A percentile compares a stretch with the other conserved stretches of the same genome.
phyloP scores from a whole-genome alignment of 2,329 filamentous ascomycete species.

The Fusarium solani-melongenae region DNA sequence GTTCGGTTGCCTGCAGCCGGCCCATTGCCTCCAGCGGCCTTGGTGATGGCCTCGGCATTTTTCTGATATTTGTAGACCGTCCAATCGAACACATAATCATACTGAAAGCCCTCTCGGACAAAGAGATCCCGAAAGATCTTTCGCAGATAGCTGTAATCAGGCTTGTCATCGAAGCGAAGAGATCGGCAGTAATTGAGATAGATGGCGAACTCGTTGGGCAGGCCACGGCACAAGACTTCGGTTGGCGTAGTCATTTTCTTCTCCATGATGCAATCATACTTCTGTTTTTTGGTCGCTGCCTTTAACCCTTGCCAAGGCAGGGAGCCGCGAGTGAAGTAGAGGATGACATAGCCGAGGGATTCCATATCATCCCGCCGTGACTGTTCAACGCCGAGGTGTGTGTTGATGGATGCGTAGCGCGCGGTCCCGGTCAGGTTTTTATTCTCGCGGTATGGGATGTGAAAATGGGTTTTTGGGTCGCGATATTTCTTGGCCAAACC shows the following conservation, averaged over 20 bases:
- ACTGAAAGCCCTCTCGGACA: constrained; percentile 98
- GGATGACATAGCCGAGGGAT: background rate
- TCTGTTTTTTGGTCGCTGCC: constrained; percentile 47
- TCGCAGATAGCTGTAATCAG: constrained; percentile 98
- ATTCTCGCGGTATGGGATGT: constrained; percentile 10
- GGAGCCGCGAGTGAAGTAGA: constrained; percentile 4
- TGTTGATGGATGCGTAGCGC: constrained; percentile 6
- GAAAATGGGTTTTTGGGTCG: constrained; percentile 96
- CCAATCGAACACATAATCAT: constrained; percentile 99
- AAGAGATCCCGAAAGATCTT: constrained; percentile 99
- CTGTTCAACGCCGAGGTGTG: constrained; percentile 6
- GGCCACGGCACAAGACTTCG: background rate
- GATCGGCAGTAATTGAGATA: constrained; percentile 99
- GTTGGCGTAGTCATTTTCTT: constrained; percentile 4
- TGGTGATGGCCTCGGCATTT: constrained; percentile 94
- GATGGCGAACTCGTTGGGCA: constrained; percentile 70
- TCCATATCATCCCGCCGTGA: constrained; percentile 5
- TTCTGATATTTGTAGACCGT: constrained; percentile 99
- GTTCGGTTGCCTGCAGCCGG: background rate
- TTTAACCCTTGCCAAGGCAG: constrained; percentile 12
- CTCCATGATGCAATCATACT: constrained; percentile 5
- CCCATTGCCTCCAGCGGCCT: constrained; percentile 69
- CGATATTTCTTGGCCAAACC: constrained; percentile 99
- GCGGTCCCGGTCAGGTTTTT: constrained; percentile 81
- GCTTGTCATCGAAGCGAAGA: constrained; percentile 99